These are phyloP conservation scores for Saccharomycopsis malanga DNA, from an alignment of 805 yeast species.

Conservation along the genomic window DNA sequence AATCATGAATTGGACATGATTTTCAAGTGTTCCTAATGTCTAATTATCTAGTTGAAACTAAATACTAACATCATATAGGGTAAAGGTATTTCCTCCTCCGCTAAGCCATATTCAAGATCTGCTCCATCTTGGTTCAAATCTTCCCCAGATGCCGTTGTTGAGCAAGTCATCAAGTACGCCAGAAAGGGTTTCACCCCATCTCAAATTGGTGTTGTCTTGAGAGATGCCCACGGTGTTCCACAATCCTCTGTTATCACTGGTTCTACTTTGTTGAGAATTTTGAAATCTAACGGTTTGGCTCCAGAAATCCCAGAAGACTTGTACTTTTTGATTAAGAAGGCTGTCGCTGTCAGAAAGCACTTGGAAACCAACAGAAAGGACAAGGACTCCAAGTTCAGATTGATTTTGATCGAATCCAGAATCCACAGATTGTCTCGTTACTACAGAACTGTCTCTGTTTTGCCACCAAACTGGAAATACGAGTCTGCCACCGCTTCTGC, in stretches of 20 bases:
- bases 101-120: constrained; percentile 98
- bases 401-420: constrained; percentile 99
- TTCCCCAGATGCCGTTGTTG: constrained; percentile 90
- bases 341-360: constrained; percentile 99
- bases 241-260: constrained; percentile 97
- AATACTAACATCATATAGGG: constrained; percentile 61
- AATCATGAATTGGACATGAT: too few species aligned
- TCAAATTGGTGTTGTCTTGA: constrained; percentile 97
- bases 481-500: constrained; percentile 99
- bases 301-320: constrained; percentile 99
- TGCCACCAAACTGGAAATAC: constrained; percentile 99
- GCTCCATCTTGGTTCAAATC: constrained; percentile 99
- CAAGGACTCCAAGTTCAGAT: constrained; percentile 99
- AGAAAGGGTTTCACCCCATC: constrained; percentile 99
- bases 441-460: constrained; percentile 99
- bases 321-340: constrained; percentile 98
- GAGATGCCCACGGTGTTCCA: constrained; percentile 99
- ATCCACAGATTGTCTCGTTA: constrained; percentile 99
- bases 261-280: constrained; percentile 98
- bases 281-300: constrained; percentile 99
- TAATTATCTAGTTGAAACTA: too few species aligned
- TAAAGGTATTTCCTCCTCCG: constrained; percentile 98
- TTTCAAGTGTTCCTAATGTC: too few species aligned
- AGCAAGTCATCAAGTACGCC: constrained; percentile 98
- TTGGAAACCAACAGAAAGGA: constrained; percentile 99